Evolutionary conservation across 2,329 filamentous ascomycete species (phyloP).

Genomic region (Penicillium psychrosexuale): DNA sequence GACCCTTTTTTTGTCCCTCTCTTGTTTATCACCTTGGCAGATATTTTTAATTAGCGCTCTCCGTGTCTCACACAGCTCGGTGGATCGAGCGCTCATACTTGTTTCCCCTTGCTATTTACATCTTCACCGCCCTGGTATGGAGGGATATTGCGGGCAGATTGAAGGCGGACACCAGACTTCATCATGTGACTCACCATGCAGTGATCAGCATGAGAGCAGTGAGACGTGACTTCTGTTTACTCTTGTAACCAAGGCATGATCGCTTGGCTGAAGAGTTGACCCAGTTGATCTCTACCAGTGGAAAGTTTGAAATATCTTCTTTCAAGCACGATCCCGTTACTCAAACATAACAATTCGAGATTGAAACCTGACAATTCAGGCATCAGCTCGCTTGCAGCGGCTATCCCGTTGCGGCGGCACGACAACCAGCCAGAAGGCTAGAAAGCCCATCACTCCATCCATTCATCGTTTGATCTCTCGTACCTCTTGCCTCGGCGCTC

Average conservation of each 20-base stretch:
- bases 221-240: not conserved
- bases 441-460: constrained; percentile 34
- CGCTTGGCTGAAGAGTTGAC: not conserved
- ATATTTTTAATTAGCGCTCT: constrained; percentile 24
- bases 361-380: constrained; percentile 19
- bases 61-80: constrained; percentile 15
- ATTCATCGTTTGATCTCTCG: constrained; percentile 23
- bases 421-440: constrained; percentile 39
- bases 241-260: not conserved
- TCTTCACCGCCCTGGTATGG: not conserved
- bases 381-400: constrained; percentile 38
- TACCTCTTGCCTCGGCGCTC: constrained; percentile 12
- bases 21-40: not conserved
- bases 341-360: not conserved
- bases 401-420: constrained; percentile 40
- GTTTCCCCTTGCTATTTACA: not conserved
- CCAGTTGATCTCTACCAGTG: not conserved
- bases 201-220: constrained; percentile 2
- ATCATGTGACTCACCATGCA: not conserved
- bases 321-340: not conserved
- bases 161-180: not conserved
- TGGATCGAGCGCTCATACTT: constrained; percentile 5
- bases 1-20: not conserved
- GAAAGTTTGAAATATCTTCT: not conserved
- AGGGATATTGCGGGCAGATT: not conserved